These are phyloP conservation scores for Mycena amicta DNA, from an alignment of 768 basidiomycete species.

Conservation along the genomic window DNA sequence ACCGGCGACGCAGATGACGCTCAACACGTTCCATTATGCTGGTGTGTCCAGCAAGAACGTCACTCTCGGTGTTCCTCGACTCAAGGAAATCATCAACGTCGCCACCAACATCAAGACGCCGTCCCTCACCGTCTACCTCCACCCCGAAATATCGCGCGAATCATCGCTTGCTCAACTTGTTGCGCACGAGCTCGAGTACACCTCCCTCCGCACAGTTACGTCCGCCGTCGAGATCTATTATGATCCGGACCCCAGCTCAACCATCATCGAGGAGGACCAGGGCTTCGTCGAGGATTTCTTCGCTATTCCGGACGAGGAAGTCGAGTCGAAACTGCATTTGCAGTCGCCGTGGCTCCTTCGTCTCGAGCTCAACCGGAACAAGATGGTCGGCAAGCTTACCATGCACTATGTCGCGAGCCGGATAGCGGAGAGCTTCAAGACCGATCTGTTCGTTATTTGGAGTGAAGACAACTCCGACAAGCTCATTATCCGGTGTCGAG, in stretches of 20 bases:
- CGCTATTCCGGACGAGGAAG: conserved; percentile 96
- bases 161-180: conserved; percentile 70
- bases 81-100: conserved; percentile 99
- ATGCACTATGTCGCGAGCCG: conserved; percentile 94
- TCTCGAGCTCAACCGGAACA: conserved; percentile 74
- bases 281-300: conserved; percentile 99
- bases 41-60: conserved; percentile 99
- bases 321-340: conserved; percentile 85
- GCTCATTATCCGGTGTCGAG: conserved; percentile 94
- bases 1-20: conserved; percentile 99
- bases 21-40: conserved; percentile 99
- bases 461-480: conserved; percentile 99
- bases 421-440: conserved; percentile 93
- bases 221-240: conserved; percentile 98
- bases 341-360: conserved; percentile 81
- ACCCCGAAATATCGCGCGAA: conserved; percentile 34
- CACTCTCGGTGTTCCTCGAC: conserved; percentile 96
- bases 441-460: conserved; percentile 97
- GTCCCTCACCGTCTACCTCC: conserved; percentile 89
- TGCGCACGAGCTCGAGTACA: conserved; percentile 91
- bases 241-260: conserved; percentile 88
- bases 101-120: conserved; percentile 99
- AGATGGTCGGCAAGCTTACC: conserved; percentile 96
- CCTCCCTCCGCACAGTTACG: conserved; percentile 91
- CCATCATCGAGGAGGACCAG: conserved; percentile 94